Evolutionary conservation across 2,329 filamentous ascomycete species (phyloP).

Genomic region (Ophioceras dolichostomum): DNA sequence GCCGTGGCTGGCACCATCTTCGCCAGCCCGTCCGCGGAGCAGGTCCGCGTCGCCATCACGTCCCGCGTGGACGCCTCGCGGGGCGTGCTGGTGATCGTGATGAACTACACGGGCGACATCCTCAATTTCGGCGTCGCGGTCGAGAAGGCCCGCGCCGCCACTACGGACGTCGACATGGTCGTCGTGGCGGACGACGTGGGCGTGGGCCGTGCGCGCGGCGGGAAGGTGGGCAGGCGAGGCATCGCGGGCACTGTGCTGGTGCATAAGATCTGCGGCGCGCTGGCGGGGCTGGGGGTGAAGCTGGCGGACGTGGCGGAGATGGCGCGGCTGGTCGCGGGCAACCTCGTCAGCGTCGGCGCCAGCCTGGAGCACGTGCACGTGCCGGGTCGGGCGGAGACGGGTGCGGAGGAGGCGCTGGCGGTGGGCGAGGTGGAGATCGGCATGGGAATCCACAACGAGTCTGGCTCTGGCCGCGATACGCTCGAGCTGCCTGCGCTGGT

Average conservation of each 20-base stretch:
- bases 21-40: slow-evolving; percentile 62
- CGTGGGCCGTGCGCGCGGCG: slow-evolving; percentile 66
- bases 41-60: slow-evolving; percentile 66
- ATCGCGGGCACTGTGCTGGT: slow-evolving; percentile 87
- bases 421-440: slow-evolving; percentile 50
- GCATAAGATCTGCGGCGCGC: slow-evolving; percentile 77
- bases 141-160: slow-evolving; percentile 77
- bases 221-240: slow-evolving; percentile 85
- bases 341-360: slow-evolving; percentile 75
- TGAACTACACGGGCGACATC: slow-evolving; percentile 89
- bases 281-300: slow-evolving; percentile 58
- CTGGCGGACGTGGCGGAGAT: slow-evolving; percentile 62
- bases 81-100: slow-evolving; percentile 80
- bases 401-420: slow-evolving; percentile 36
- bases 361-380: slow-evolving; percentile 89
- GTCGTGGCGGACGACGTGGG: slow-evolving; percentile 88
- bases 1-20: slow-evolving; percentile 81
- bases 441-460: slow-evolving; percentile 70
- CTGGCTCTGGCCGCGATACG: slow-evolving; percentile 38
- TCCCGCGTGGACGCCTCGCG: slow-evolving; percentile 50
- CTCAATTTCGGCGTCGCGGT: slow-evolving; percentile 90
- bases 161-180: slow-evolving; percentile 72
- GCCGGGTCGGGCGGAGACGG: slow-evolving; percentile 52
- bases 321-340: slow-evolving; percentile 58
- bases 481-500: slow-evolving; percentile 43